Conservation (phyloP, 129 eudicot genomes). For the Scalesia atractyloides region DNA sequence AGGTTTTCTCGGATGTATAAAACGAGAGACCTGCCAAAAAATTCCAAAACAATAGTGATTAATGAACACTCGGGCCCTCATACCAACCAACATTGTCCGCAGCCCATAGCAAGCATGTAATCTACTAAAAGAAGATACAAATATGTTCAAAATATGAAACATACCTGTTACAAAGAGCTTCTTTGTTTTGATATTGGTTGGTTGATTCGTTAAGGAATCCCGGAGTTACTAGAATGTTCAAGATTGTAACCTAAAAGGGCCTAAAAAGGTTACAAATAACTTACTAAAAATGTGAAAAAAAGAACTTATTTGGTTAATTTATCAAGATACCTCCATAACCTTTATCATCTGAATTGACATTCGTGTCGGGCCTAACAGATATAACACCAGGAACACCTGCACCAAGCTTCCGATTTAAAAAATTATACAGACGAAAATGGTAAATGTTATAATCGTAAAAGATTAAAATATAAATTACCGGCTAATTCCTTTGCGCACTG, state of each 20-base stretch:
- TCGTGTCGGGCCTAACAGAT: slow-evolving; percentile 61
- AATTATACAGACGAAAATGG: background rate
- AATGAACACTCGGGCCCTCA: background rate
- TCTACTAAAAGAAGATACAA: background rate
- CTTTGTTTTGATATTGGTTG: slow-evolving; percentile 64
- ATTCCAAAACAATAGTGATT: slow-evolving; percentile 7
- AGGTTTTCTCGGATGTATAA: slow-evolving; percentile 95
- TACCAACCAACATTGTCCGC: background rate
- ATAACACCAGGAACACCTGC: slow-evolving; percentile 85
- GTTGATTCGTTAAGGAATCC: slow-evolving; percentile 38
- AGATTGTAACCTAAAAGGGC: slow-evolving; percentile 41
- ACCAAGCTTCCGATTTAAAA: slow-evolving; percentile 13
- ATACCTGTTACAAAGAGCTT: slow-evolving; percentile 93
- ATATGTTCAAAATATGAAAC: slow-evolving; percentile 17
- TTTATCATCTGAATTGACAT: slow-evolving; percentile 55
- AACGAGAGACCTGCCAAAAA: slow-evolving; percentile 73
- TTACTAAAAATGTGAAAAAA: background rate
- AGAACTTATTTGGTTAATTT: background rate
- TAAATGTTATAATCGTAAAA: background rate
- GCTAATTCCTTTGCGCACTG: slow-evolving; percentile 66
- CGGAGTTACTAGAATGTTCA: slow-evolving; percentile 25
- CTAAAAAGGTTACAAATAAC: background rate
- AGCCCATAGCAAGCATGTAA: slow-evolving; percentile 4
- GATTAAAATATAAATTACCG: slow-evolving; percentile 41
- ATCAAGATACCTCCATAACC: slow-evolving; percentile 66